A percentile compares a stretch with the other conserved stretches of the same genome.
Conservation (phyloP, 352 stramenopile species). For the Phytopythium aichiense region DNA sequence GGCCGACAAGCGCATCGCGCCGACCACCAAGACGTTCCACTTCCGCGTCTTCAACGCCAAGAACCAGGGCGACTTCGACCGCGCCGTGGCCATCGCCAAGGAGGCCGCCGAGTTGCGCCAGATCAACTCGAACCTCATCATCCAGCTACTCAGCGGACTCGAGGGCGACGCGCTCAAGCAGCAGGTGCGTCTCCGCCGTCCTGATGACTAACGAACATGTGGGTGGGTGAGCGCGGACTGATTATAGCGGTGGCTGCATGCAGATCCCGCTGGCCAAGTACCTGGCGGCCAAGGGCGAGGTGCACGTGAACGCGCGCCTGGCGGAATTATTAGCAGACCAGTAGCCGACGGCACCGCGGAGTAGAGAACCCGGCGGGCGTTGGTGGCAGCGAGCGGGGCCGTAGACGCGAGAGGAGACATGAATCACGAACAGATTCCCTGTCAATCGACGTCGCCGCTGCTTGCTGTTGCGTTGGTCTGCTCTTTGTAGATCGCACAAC, state of each 20-base stretch:
- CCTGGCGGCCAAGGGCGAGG: slow-evolving; percentile 76
- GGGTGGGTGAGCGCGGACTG: not conserved
- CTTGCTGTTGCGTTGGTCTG: not conserved
- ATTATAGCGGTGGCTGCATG: slow-evolving; percentile 6
- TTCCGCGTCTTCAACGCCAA: slow-evolving; percentile 72
- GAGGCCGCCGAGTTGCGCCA: slow-evolving; percentile 53
- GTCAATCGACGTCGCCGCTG: not conserved
- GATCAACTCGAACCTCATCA: slow-evolving; percentile 79
- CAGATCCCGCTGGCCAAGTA: slow-evolving; percentile 74
- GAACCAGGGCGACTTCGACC: slow-evolving; percentile 48
- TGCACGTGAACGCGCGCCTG: slow-evolving; percentile 59
- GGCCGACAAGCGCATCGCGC: slow-evolving; percentile 32
- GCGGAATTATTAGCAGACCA: slow-evolving; percentile 46
- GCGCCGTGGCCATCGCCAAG: slow-evolving; percentile 60
- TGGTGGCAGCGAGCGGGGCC: slow-evolving; percentile 9
- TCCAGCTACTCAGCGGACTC: slow-evolving; percentile 59
- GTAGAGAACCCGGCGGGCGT: slow-evolving; percentile 12
- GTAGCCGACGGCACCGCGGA: slow-evolving; percentile 20
- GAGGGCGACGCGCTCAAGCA: slow-evolving; percentile 57
- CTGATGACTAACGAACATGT: not conserved
- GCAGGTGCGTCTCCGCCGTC: slow-evolving; percentile 24
- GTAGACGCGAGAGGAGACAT: not conserved
- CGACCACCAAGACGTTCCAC: slow-evolving; percentile 70
- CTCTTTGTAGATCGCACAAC: not conserved
- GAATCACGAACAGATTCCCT: not conserved